phyloP scores from a whole-genome alignment of 495 filamentous ascomycete genomes.

The Talaromyces thailandensis region DNA sequence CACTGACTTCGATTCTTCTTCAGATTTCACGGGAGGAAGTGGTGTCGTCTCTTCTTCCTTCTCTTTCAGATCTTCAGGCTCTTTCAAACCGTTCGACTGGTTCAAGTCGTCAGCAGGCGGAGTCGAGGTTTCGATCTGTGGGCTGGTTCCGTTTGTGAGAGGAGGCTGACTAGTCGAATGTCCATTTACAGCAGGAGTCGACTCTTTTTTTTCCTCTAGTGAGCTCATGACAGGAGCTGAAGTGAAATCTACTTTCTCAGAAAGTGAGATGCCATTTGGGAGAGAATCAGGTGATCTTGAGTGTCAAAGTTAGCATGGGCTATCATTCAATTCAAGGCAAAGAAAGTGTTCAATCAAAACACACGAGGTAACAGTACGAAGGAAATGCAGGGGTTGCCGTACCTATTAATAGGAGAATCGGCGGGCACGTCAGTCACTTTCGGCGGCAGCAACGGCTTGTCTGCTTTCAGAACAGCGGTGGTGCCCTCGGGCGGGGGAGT shows the following conservation, averaged over 20 bases:
- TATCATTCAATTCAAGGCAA: neutral
- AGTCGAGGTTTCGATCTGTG: constrained; percentile 2
- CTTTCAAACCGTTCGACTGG: constrained; percentile 16
- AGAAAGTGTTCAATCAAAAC: neutral
- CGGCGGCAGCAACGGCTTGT: constrained; percentile 37
- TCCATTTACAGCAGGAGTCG: constrained; percentile 20
- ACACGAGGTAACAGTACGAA: neutral
- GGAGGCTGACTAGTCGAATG: constrained; percentile 14
- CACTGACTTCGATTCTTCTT: constrained; percentile 11
- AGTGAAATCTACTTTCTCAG: neutral
- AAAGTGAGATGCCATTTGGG: neutral
- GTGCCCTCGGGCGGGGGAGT: constrained; percentile 40
- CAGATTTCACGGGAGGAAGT: constrained; percentile 7
- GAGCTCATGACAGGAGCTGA: constrained; percentile 8
- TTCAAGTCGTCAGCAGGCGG: constrained; percentile 28
- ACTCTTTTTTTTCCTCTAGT: neutral
- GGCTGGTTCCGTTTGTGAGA: constrained; percentile 18
- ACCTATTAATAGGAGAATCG: constrained; percentile 10
- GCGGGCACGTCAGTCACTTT: constrained; percentile 29
- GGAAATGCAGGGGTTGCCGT: neutral
- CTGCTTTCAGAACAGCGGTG: constrained; percentile 28
- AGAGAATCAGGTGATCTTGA: constrained; percentile 6
- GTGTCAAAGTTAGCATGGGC: neutral
- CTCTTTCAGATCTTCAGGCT: neutral
- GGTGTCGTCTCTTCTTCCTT: constrained; percentile 4